Conservation (phyloP, 2,329 filamentous ascomycete species). For the Monilinia aucupariae region DNA sequence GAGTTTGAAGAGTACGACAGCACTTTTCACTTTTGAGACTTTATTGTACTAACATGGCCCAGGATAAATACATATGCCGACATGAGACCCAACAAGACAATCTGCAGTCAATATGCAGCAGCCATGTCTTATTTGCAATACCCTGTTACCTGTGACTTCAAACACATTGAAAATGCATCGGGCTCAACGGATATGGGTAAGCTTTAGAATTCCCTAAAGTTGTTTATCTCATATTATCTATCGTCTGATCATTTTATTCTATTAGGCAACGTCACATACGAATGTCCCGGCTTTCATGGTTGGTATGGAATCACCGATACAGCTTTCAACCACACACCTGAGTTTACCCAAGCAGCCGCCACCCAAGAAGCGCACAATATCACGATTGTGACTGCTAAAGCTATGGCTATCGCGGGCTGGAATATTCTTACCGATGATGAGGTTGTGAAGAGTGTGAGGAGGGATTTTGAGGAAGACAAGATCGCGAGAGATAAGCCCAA, state of each 20-base stretch:
- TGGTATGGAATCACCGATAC: slow-evolving; percentile 47
- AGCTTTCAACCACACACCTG: slow-evolving; percentile 48
- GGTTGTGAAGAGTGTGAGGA: slow-evolving; percentile 41
- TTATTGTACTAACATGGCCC: not conserved
- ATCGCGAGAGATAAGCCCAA: not conserved
- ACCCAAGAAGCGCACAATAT: slow-evolving; percentile 29
- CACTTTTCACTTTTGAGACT: not conserved
- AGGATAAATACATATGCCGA: slow-evolving; percentile 27
- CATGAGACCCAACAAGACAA: slow-evolving; percentile 21
- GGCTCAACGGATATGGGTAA: slow-evolving; percentile 32
- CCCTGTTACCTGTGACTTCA: slow-evolving; percentile 17
- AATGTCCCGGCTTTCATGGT: slow-evolving; percentile 49
- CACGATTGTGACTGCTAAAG: slow-evolving; percentile 27
- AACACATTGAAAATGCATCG: slow-evolving; percentile 16
- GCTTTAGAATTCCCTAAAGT: not conserved
- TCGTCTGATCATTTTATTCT: slow-evolving; percentile 47
- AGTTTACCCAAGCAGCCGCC: slow-evolving; percentile 37
- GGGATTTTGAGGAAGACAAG: slow-evolving; percentile 36
- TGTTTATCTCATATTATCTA: slow-evolving; percentile 21
- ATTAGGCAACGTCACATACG: slow-evolving; percentile 51
- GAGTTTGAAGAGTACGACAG: slow-evolving; percentile 32
- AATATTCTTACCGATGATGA: slow-evolving; percentile 43
- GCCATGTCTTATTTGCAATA: slow-evolving; percentile 21
- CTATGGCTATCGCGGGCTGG: slow-evolving; percentile 41
- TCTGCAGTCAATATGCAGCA: slow-evolving; percentile 23